These are phyloP conservation scores for Neonectria magnoliae DNA, from an alignment of 2,329 filamentous ascomycete genomes.

Conservation along the genomic window DNA sequence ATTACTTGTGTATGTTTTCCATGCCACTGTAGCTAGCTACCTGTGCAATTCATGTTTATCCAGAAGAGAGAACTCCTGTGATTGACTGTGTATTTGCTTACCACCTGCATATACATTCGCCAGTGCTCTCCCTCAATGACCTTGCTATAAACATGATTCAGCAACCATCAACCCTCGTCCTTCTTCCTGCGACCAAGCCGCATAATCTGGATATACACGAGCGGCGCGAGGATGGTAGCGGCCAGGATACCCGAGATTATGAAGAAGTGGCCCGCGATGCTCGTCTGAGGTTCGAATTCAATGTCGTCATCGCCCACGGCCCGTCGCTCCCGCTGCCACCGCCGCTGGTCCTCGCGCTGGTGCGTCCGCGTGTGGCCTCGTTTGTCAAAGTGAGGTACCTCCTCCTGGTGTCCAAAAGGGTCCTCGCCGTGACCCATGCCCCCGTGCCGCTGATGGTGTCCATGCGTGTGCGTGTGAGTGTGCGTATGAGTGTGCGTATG, in stretches of 20 bases:
- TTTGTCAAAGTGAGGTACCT: conserved; percentile 83
- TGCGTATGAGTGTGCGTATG: not conserved
- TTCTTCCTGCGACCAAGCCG: conserved; percentile 46
- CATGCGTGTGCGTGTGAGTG: not conserved
- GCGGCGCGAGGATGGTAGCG: conserved; percentile 58
- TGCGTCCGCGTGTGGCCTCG: conserved; percentile 79
- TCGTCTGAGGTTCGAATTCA: conserved; percentile 55
- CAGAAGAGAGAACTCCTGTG: not conserved
- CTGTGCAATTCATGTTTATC: not conserved
- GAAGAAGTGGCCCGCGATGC: conserved; percentile 58
- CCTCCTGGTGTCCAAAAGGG: conserved; percentile 57
- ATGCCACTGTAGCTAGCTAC: not conserved
- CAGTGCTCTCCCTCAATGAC: not conserved
- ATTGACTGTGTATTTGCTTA: not conserved
- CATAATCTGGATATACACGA: conserved; percentile 52
- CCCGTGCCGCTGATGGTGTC: conserved; percentile 26
- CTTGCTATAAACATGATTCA: not conserved
- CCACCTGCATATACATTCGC: not conserved
- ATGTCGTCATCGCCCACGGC: conserved; percentile 52
- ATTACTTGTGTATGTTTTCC: not conserved
- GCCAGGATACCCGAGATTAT: conserved; percentile 59
- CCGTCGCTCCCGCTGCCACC: conserved; percentile 47
- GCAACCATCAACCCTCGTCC: conserved; percentile 25
- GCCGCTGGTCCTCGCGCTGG: conserved; percentile 64
- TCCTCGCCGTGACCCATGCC: conserved; percentile 71